Percentiles rank a stretch among this genome's conserved stretches.
These are phyloP conservation scores for Rhizopus sp. DNA, from an alignment of 371 early-diverging fungal species.

Conservation along the genomic window DNA sequence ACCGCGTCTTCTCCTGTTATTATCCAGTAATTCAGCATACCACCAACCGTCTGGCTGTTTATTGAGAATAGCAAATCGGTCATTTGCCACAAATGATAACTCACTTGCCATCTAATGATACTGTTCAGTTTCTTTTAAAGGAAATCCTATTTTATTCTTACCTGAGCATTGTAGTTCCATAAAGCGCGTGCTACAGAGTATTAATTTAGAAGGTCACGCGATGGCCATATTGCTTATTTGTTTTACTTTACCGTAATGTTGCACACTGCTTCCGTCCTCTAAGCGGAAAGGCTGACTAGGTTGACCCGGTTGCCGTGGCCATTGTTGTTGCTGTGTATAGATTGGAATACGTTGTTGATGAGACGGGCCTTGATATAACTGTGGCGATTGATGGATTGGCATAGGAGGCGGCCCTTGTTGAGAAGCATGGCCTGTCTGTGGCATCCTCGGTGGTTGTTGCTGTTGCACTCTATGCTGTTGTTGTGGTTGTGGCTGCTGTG, in stretches of 20 bases:
- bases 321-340: not conserved
- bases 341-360: not conserved
- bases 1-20: slow-evolving; percentile 23
- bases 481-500: not conserved
- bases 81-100: slow-evolving; percentile 28
- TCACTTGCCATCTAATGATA: slow-evolving; percentile 25
- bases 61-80: slow-evolving; percentile 29
- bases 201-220: not conserved
- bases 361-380: slow-evolving; percentile 1
- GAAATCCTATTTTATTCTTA: slow-evolving; percentile 4
- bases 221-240: too few species aligned
- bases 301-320: not conserved
- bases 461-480: not conserved
- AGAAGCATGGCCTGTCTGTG: not conserved
- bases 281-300: slow-evolving; percentile 6
- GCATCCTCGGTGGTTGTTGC: too few species aligned
- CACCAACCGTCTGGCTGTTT: slow-evolving; percentile 42
- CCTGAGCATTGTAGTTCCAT: slow-evolving; percentile 28
- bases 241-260: slow-evolving; percentile 15
- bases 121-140: not conserved
- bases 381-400: not conserved
- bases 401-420: slow-evolving; percentile 1
- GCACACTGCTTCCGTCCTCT: slow-evolving; percentile 17
- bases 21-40: slow-evolving; percentile 31
- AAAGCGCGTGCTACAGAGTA: slow-evolving; percentile 13